phyloP scores from a whole-genome alignment of 345 rosid species.

The Aquilaria malaccensis region DNA sequence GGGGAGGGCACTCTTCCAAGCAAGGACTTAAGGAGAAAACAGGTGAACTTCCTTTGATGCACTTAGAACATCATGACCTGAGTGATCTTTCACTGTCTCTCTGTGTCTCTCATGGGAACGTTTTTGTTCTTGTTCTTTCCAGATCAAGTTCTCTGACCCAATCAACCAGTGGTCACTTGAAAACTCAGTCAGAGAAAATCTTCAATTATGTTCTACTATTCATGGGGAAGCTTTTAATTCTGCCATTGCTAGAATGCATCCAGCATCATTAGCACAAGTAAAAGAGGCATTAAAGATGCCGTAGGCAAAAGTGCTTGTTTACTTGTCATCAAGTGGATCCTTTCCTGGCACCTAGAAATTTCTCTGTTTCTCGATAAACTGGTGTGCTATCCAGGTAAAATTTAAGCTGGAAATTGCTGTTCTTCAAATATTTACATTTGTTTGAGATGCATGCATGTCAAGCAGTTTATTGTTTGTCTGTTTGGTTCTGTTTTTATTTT shows the following conservation, averaged over 20 bases:
- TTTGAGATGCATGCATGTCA: neutral
- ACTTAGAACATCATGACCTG: neutral
- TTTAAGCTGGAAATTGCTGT: neutral
- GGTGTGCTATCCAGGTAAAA: conserved; percentile 20
- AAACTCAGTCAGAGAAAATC: conserved; percentile 75
- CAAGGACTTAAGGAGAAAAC: conserved; percentile 76
- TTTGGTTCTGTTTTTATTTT: no score
- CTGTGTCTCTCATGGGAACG: neutral
- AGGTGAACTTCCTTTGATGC: conserved; percentile 34
- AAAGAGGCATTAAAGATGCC: conserved; percentile 88
- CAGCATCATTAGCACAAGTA: conserved; percentile 75
- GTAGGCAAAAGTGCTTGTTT: conserved; percentile 16
- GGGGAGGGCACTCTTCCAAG: conserved; percentile 56
- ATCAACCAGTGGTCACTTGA: conserved; percentile 71
- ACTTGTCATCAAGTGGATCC: neutral
- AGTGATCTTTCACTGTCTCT: neutral
- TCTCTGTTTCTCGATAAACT: neutral
- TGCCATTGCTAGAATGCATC: conserved; percentile 72
- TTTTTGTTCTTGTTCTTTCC: conserved; percentile 5
- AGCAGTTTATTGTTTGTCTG: no score
- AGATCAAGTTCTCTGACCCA: conserved; percentile 84
- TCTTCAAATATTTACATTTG: neutral
- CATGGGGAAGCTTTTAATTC: conserved; percentile 87
- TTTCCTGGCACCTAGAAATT: conserved; percentile 1
- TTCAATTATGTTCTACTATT: conserved; percentile 70